Base-by-base conservation (phyloP, 2,329 filamentous ascomycete species). In the Madurella mycetomatis region DNA sequence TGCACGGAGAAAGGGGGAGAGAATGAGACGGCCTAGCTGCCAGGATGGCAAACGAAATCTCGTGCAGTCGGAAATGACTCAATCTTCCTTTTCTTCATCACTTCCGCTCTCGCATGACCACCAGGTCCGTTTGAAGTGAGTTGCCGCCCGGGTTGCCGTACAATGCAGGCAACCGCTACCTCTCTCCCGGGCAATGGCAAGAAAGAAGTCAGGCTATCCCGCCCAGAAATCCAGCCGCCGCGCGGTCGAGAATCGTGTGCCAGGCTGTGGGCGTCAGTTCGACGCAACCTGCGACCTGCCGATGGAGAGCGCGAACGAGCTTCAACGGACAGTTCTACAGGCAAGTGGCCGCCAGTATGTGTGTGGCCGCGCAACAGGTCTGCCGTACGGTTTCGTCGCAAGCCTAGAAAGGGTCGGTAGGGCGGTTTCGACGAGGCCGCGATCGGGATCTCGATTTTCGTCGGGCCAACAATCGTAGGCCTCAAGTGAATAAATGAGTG, bases 201-300 rank as follows among this genome's bases (percentile, higher is more conserved):
- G 41, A 42, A 42, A 31, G 39, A 19, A 25, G 18, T 51, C 52
- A 58, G 48, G 52, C 13, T 50, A 52, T 55, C 49, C 32, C 49
- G 44, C 44, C 45, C 51, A 57, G 34, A 44, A 56, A 45, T 53
- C 54, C 49, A 55, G 59, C 51, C 55, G 56, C 59, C 59, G 56
- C 37, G 54, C 50, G 52, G 59, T 62, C 54, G 60, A 56, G 54
- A 61, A 61, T 49, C 44, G 60, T 55, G 58, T 61, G 56, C 60
- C 60, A 55, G 54, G 47, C 41, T 48, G 58, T 50, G 47, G 44
- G 43, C 40, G 59, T 57, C 51, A 56, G n/a, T 55, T 44, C 50
- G 61, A 46, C 25, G 51, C 39, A 49, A 41, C 47, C 50, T 60
- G 56, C 51, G 31, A 45, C 46, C 46, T 41, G 45, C 54, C 56